Conservation (phyloP, 441 rosid species). For the Jatropha multifida region DNA sequence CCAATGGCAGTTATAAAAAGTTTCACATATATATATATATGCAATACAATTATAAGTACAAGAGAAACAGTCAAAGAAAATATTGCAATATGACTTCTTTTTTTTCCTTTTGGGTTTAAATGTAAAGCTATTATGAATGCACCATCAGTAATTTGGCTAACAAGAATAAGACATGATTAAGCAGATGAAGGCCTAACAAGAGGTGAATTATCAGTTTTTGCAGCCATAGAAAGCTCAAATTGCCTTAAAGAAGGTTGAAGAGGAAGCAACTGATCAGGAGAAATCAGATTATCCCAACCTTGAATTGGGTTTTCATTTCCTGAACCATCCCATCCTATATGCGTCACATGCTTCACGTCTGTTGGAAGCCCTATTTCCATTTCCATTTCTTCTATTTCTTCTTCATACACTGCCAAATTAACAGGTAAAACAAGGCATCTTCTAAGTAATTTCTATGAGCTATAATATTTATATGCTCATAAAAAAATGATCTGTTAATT, state of each 20-base stretch:
- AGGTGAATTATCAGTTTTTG: slow-evolving; percentile 23
- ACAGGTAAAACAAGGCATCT: too few relatives aligned
- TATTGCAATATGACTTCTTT: neutral
- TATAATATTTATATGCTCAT: too few relatives aligned
- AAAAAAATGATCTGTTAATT: too few relatives aligned
- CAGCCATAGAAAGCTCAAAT: slow-evolving; percentile 32
- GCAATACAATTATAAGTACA: neutral
- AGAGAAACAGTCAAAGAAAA: neutral
- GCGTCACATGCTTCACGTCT: slow-evolving; percentile 92
- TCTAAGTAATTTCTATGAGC: too few relatives aligned
- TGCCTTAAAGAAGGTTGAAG: slow-evolving; percentile 25
- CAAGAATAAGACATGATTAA: neutral
- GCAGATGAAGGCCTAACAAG: slow-evolving; percentile 21
- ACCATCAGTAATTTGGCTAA: neutral
- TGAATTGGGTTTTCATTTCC: slow-evolving; percentile 28
- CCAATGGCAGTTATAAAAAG: neutral
- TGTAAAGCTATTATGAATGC: neutral
- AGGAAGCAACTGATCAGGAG: slow-evolving; percentile 33
- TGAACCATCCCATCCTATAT: slow-evolving; percentile 72
- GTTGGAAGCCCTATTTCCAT: slow-evolving; percentile 92
- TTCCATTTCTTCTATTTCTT: slow-evolving; percentile 46
- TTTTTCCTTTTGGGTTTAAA: slow-evolving; percentile 10
- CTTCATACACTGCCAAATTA: slow-evolving; percentile 46
- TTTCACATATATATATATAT: neutral
- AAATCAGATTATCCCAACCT: slow-evolving; percentile 46